These are phyloP conservation scores for Dryadomyces quercus-mongolicae DNA, from an alignment of 2,329 filamentous ascomycete species.

Conservation along the genomic window DNA sequence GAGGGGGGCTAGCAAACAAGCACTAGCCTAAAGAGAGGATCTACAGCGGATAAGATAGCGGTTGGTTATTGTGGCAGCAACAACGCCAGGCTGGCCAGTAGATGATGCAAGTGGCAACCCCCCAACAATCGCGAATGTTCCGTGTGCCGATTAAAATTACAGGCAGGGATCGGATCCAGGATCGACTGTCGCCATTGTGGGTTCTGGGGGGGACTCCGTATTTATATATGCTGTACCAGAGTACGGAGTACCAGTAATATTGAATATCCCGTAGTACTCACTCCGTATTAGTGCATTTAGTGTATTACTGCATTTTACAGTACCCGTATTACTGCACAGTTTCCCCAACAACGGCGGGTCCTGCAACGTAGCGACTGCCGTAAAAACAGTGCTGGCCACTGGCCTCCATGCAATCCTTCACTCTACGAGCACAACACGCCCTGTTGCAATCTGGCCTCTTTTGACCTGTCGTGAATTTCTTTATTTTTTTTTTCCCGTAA, in stretches of 20 bases:
- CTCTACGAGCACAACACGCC: not conserved
- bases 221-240: not conserved
- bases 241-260: not conserved
- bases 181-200: too few relatives aligned
- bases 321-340: not conserved
- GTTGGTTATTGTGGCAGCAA: not conserved
- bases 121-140: not conserved
- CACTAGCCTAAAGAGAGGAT: not conserved
- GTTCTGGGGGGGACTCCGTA: too few relatives aligned
- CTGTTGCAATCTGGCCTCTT: not conserved
- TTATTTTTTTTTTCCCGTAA: not conserved
- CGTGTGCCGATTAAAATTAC: too few relatives aligned
- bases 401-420: too few relatives aligned
- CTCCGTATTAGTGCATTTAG: too few relatives aligned
- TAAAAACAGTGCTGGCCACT: not conserved
- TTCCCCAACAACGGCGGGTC: not conserved
- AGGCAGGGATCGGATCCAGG: not conserved
- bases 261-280: too few relatives aligned
- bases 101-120: not conserved
- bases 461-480: not conserved
- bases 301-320: not conserved
- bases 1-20: not conserved
- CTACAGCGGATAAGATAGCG: slow-evolving; percentile 3
- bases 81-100: not conserved
- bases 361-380: not conserved